phyloP scores from a whole-genome alignment of 257 asterid genomes.

The Solanum etuberosum region DNA sequence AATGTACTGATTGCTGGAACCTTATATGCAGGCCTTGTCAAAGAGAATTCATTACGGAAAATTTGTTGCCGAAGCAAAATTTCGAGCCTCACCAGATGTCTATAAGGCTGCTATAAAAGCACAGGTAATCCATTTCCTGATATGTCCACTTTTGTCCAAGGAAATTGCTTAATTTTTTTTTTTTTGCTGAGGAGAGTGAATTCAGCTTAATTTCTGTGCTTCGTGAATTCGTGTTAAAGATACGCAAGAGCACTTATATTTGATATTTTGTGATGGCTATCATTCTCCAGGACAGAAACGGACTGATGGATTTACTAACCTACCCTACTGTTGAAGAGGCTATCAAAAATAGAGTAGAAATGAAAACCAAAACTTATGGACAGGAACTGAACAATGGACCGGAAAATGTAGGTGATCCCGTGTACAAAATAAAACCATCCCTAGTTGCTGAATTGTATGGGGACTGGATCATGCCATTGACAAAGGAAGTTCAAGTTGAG shows the following conservation, averaged over 20 bases:
- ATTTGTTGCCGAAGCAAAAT: conserved; percentile 96
- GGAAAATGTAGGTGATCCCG: conserved; percentile 23
- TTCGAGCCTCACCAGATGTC: conserved; percentile 56
- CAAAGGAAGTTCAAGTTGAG: conserved; percentile 83
- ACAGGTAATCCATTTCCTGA: conserved; percentile 28
- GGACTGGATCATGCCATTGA: conserved; percentile 93
- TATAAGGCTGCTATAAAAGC: conserved; percentile 58
- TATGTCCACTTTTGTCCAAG: not conserved
- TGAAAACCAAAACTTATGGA: conserved; percentile 68
- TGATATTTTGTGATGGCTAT: not conserved
- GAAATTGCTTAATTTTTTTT: not conserved
- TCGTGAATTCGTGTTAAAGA: not conserved
- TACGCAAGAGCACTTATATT: not conserved
- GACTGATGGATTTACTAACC: conserved; percentile 59
- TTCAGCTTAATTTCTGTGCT: not conserved
- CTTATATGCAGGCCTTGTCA: conserved; percentile 47
- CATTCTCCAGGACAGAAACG: conserved; percentile 37
- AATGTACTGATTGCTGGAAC: not conserved
- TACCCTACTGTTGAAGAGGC: conserved; percentile 68
- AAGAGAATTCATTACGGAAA: conserved; percentile 95
- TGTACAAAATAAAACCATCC: conserved; percentile 64
- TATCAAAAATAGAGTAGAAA: conserved; percentile 58
- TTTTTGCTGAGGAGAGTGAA: not conserved
- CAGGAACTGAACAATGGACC: conserved; percentile 40
- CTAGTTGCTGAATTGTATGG: conserved; percentile 64